phyloP scores from a whole-genome alignment of 179 eudicot species.

The Dionaea muscipula region DNA sequence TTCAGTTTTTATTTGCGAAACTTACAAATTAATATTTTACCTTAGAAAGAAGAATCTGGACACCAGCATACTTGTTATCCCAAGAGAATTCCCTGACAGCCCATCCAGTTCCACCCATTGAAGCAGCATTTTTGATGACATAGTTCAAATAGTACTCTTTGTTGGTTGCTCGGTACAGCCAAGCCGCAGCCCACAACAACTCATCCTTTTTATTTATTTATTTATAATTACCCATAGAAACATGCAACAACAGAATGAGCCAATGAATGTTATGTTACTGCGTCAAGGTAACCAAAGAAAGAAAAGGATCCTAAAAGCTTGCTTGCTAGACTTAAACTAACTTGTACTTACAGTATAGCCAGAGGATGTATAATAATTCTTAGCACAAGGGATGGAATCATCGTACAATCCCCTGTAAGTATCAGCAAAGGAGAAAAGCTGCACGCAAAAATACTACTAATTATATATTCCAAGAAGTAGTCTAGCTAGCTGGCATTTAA shows the following conservation, averaged over 20 bases:
- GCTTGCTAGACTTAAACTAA: background rate
- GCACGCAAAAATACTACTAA: constrained; percentile 11
- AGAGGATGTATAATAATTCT: constrained; percentile 54
- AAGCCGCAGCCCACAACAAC: constrained; percentile 84
- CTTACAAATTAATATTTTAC: constrained; percentile 20
- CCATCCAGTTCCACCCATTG: constrained; percentile 93
- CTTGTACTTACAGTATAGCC: constrained; percentile 46
- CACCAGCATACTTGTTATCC: constrained; percentile 88
- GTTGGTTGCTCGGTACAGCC: constrained; percentile 71
- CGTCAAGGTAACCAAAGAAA: no score
- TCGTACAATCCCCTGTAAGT: constrained; percentile 52
- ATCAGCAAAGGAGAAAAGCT: constrained; percentile 83
- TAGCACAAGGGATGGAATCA: constrained; percentile 50
- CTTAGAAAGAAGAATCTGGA: constrained; percentile 76
- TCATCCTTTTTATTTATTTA: no score
- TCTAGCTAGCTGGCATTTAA: no score
- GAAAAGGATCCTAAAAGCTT: no score
- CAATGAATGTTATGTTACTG: no score
- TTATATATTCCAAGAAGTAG: no score
- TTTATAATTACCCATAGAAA: background rate
- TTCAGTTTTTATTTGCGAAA: no score
- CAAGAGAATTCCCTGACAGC: constrained; percentile 79
- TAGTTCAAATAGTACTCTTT: constrained; percentile 59
- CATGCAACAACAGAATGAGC: no score
- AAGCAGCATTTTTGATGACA: constrained; percentile 47